These are phyloP conservation scores for Tricholoma saponaceum DNA, from an alignment of 768 basidiomycete genomes.

Conservation along the genomic window DNA sequence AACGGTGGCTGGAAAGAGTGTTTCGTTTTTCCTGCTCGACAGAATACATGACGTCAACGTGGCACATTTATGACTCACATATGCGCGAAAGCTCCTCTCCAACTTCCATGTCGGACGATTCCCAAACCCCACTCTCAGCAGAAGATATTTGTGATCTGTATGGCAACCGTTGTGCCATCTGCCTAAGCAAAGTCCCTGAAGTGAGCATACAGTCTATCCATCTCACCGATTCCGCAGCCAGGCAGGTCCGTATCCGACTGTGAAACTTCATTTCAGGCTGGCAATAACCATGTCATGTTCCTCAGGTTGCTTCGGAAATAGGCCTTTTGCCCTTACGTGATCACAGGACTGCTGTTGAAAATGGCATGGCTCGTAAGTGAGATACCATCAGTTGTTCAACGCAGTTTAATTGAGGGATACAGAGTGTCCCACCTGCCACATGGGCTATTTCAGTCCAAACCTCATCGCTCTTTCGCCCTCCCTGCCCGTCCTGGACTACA, in stretches of 20 bases:
- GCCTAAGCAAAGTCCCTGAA: neutral
- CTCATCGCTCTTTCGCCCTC: constrained; percentile 10
- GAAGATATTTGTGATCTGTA: neutral
- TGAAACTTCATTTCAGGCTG: constrained; percentile 1
- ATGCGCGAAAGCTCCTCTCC: too few relatives aligned
- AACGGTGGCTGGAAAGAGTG: too few relatives aligned
- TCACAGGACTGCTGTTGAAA: neutral
- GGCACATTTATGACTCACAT: too few relatives aligned
- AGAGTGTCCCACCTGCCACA: constrained; percentile 9
- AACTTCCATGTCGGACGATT: too few relatives aligned
- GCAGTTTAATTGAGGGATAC: neutral
- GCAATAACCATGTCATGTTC: neutral
- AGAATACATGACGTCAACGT: too few relatives aligned
- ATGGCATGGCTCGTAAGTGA: constrained; percentile 10
- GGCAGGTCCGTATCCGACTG: neutral
- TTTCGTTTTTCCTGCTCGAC: too few relatives aligned
- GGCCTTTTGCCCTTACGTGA: constrained; percentile 1
- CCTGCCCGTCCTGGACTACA: constrained; percentile 8
- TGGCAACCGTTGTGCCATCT: neutral
- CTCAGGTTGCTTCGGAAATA: constrained; percentile 7
- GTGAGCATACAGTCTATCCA: neutral
- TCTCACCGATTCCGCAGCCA: neutral
- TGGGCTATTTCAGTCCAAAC: constrained; percentile 7
- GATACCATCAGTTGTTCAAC: neutral
- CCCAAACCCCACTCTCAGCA: neutral